These are phyloP conservation scores for Aspergillus ellipticus DNA, from an alignment of 495 filamentous ascomycete genomes.

Conservation along the genomic window DNA sequence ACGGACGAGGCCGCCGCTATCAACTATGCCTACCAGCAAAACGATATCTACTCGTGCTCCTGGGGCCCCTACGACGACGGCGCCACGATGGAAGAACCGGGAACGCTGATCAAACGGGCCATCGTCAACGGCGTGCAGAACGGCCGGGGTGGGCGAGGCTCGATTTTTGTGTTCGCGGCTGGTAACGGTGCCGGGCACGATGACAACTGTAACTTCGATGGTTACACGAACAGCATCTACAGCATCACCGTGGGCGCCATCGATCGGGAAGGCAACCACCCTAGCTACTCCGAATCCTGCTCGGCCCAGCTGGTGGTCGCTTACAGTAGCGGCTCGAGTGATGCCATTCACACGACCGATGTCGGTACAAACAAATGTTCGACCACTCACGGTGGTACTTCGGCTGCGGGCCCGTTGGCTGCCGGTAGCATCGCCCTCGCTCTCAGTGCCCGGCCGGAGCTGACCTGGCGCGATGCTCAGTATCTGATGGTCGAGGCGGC, in stretches of 20 bases:
- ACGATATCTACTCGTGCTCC: constrained; percentile 97
- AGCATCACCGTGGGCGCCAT: constrained; percentile 95
- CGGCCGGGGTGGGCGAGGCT: constrained; percentile 77
- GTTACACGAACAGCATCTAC: constrained; percentile 99
- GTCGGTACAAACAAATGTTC: constrained; percentile 81
- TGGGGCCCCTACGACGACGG: constrained; percentile 97
- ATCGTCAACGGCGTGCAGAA: constrained; percentile 92
- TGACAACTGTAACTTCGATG: constrained; percentile 99
- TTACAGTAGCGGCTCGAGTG: constrained; percentile 85
- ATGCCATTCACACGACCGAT: constrained; percentile 94
- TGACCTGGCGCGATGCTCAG: constrained; percentile 93
- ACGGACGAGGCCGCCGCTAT: constrained; percentile 87
- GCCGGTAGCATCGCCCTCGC: constrained; percentile 93
- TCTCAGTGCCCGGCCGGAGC: constrained; percentile 76
- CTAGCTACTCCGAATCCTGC: constrained; percentile 92
- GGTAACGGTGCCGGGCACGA: constrained; percentile 85
- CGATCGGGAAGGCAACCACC: constrained; percentile 78
- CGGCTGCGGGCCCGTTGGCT: constrained; percentile 87
- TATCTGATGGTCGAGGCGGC: constrained; percentile 83
- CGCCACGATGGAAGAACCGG: constrained; percentile 87
- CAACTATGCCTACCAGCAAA: constrained; percentile 86
- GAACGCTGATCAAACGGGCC: constrained; percentile 79
- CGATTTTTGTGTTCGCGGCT: constrained; percentile 94
- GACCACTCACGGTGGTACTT: constrained; percentile 83
- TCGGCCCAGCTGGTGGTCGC: constrained; percentile 93